Base-by-base conservation (phyloP, 2,329 filamentous ascomycete species). In the Penicillium sp. region DNA sequence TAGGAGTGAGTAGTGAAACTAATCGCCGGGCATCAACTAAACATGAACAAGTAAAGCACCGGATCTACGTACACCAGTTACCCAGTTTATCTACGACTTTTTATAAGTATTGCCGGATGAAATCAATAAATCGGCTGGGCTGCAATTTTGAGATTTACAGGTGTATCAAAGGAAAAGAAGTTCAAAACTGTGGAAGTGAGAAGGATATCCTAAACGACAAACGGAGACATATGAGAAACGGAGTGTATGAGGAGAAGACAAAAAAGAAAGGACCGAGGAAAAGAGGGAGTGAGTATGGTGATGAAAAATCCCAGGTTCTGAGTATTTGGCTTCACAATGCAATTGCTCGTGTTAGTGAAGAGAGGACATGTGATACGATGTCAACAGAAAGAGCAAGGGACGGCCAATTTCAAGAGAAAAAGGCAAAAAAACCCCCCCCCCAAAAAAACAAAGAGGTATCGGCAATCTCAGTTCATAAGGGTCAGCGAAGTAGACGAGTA, bases 201-300 rank as follows among this genome's bases (percentile, higher is more conserved):
- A 66, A 64, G 64, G 64, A 67, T 65, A 67, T 67, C 64, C 64
- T 65, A 66, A 41, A 58, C 44, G 53, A 60, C 48, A 59, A 58
- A 51, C 48, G 43, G 50, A 19, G 48, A 64, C 61, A 64, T 58
- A 63, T 58, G 58, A 57, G 57, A 63, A 61, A 47, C 21, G 21
- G 24, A 49, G 56, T 24, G 33, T 27, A 24, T 41, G 48, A 41
- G 33, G 13, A 26, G n/a, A 53, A 47, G 50, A 52, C 26, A 51
- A 31, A 46, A 49, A 49, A 48, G n/a, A 48, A 52, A 43, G 33
- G 29, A 35, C 31, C 46, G 50, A 48, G 35, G 52, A 8, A 27
- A 26, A 27, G n/a, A 24, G 21, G 49, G 19, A 45, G 24, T 27
- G 14, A 27, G 46, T 43, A 46, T 39, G 43, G 29, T 19, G 43